phyloP scores from a whole-genome alignment of 441 rosid species.

The Pelargonium citronellum region DNA sequence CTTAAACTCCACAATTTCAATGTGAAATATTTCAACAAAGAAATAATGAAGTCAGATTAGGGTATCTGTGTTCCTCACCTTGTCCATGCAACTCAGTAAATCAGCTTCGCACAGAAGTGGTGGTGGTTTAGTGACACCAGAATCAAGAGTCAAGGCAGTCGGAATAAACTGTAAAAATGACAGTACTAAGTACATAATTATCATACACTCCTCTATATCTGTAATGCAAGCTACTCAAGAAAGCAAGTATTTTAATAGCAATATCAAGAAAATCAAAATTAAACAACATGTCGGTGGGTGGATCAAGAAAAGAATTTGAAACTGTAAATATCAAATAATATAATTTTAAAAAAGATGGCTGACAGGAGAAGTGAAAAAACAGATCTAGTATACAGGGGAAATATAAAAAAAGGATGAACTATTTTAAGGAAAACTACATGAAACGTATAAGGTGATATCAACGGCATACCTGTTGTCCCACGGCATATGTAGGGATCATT shows the following conservation, averaged over 20 bases:
- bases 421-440: neutral
- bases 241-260: slow-evolving; percentile 11
- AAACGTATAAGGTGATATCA: neutral
- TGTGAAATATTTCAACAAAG: slow-evolving; percentile 1
- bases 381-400: neutral
- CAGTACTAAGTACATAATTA: slow-evolving; percentile 24
- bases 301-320: neutral
- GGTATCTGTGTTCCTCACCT: slow-evolving; percentile 43
- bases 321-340: too few species aligned
- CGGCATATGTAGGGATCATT: slow-evolving; percentile 66
- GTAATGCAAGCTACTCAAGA: slow-evolving; percentile 4
- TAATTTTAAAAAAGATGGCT: slow-evolving; percentile 4
- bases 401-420: neutral
- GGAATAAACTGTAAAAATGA: slow-evolving; percentile 67
- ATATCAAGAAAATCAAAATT: slow-evolving; percentile 11
- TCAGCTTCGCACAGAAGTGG: slow-evolving; percentile 92
- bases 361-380: neutral
- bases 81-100: slow-evolving; percentile 90
- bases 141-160: slow-evolving; percentile 70
- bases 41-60: neutral
- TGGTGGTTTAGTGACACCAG: slow-evolving; percentile 87
- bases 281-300: neutral
- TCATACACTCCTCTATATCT: slow-evolving; percentile 14
- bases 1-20: slow-evolving; percentile 1
- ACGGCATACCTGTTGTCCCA: slow-evolving; percentile 78